Conservation (phyloP, 2,329 filamentous ascomycete genomes). For the Leptodontidium sp. region DNA sequence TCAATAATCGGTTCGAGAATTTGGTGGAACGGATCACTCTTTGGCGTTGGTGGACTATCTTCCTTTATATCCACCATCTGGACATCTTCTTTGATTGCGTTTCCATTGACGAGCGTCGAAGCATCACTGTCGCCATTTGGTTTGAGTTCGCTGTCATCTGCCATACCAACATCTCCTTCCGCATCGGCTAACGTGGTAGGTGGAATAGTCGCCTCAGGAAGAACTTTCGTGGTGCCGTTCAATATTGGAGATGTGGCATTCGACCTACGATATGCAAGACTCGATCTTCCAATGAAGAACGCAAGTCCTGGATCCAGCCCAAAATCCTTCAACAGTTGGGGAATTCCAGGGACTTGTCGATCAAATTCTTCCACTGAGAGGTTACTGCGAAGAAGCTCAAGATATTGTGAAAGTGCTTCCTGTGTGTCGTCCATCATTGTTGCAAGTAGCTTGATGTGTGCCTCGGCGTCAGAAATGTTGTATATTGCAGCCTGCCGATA, state of each 20-base stretch:
- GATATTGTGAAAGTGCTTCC: conserved; percentile 83
- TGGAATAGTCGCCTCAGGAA: conserved; percentile 18
- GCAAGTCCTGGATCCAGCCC: conserved; percentile 82
- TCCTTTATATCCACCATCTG: conserved; percentile 51
- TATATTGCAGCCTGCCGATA: conserved; percentile 89
- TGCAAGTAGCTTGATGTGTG: conserved; percentile 88
- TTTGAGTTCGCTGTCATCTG: neutral
- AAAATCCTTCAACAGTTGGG: conserved; percentile 77
- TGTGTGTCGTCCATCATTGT: conserved; percentile 92
- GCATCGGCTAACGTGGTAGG: conserved; percentile 50
- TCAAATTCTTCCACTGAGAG: conserved; percentile 81
- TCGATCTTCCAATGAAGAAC: conserved; percentile 82
- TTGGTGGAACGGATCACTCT: conserved; percentile 62
- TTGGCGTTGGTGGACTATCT: conserved; percentile 44
- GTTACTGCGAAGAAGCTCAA: conserved; percentile 87
- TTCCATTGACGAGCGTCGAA: conserved; percentile 6
- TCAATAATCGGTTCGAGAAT: conserved; percentile 79
- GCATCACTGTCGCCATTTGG: conserved; percentile 30
- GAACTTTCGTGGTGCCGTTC: conserved; percentile 38
- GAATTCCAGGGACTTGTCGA: conserved; percentile 76
- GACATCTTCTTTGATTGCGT: conserved; percentile 44
- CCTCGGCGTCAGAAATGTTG: conserved; percentile 72
- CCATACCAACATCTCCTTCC: conserved; percentile 62
- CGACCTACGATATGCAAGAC: conserved; percentile 71
- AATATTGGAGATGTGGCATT: conserved; percentile 31